Evolutionary conservation across 2,329 filamentous ascomycete species (phyloP), one percentile per base, ranked within the genome.

Genomic region (Domatiomyces globalis): DNA sequence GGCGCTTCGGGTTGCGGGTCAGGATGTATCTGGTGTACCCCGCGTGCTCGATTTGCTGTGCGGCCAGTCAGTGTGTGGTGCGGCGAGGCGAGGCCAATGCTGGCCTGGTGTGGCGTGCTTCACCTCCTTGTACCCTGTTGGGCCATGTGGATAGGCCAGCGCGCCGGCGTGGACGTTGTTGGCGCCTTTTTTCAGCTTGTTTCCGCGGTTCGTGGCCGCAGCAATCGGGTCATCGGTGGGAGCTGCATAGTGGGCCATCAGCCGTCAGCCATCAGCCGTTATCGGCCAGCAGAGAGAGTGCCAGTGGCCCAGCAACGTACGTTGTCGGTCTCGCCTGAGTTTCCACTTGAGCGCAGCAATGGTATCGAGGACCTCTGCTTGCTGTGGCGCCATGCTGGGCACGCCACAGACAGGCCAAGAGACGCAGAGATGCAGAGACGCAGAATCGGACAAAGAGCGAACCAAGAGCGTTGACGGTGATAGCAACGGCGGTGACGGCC

Each of bases 11-110:
- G 53, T 81, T 82, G 43, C 69, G 72, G 56, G 73, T 70, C 46
- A 83, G 69, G 49, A 81, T 80, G 61, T 76, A 71, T 59, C 80
- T 72, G 43, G 72, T 69, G 63, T 81, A 81, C 46, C 80, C 80
- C 43, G 77, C 79, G 62, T 83, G 78, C 45, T 79, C 74, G 56
- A 81, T 71, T 65, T 71, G 75, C 76, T 81, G 54, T 55, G 19
- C 15, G 9, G 45, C 45, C 29, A n/a, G 36, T 58, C 43, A 58
- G 51, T 48, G 45, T 48, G 22, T 6, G 22, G 22, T n/a, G 27
- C 20, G 42, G 46, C 33, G 18, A 29, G 18, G 46, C 15, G 22
- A n/a, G n/a, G 49, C 33, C 19, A n/a, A 19, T 12, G 36, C 29
- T 15, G 17, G 46, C 8, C 45, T 45, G 17, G 12, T 29, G 36